phyloP scores from a whole-genome alignment of 352 stramenopile genomes.

The Lagenidium sp. region DNA sequence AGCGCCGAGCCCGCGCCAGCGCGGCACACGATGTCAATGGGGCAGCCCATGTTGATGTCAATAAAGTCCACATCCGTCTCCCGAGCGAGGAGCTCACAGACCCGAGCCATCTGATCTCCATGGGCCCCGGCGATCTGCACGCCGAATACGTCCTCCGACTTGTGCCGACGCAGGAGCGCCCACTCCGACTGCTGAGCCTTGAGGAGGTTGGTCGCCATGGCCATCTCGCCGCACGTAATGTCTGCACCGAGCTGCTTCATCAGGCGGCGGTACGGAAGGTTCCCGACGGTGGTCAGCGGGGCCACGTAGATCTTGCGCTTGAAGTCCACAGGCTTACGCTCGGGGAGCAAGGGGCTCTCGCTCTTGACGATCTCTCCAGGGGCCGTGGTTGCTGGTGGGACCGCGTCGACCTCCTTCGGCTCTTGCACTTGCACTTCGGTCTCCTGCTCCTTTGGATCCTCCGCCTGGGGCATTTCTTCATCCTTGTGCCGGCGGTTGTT shows the following conservation, averaged over 20 bases:
- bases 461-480: neutral
- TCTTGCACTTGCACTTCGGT: too few relatives aligned
- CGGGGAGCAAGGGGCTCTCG: constrained; percentile 14
- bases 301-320: constrained; percentile 98
- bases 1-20: constrained; percentile 88
- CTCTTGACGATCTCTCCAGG: constrained; percentile 18
- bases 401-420: neutral
- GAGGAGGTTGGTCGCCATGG: constrained; percentile 92
- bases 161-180: constrained; percentile 95
- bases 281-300: constrained; percentile 99
- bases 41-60: constrained; percentile 99
- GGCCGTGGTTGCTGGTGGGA: neutral
- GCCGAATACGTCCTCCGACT: constrained; percentile 96
- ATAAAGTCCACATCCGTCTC: constrained; percentile 96
- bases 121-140: constrained; percentile 94
- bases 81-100: constrained; percentile 90
- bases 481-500: constrained; percentile 15
- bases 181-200: constrained; percentile 94
- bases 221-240: constrained; percentile 99
- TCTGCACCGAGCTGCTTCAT: constrained; percentile 97
- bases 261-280: constrained; percentile 97
- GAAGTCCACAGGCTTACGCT: constrained; percentile 94
- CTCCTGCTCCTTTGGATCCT: too few relatives aligned
- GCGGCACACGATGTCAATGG: constrained; percentile 93
- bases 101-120: constrained; percentile 90